These are phyloP conservation scores for Quercus agrifolia DNA, from an alignment of 306 rosid genomes.

Conservation along the genomic window DNA sequence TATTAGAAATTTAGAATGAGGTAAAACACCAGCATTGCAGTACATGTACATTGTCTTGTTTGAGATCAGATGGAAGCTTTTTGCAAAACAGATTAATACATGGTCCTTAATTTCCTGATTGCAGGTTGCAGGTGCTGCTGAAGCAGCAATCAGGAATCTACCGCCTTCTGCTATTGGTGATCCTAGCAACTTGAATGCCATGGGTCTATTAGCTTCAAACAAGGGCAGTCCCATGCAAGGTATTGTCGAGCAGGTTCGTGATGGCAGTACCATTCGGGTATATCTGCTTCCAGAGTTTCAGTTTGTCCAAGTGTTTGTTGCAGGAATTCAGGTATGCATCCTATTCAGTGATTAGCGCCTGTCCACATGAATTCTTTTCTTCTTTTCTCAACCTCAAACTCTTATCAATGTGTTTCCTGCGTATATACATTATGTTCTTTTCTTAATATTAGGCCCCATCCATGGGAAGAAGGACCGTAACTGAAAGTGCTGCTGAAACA, in stretches of 20 bases:
- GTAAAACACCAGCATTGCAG: not conserved
- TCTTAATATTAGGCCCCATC: constrained; percentile 64
- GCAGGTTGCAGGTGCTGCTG: constrained; percentile 82
- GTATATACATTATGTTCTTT: constrained; percentile 1
- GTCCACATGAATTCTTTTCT: not conserved
- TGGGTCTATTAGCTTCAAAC: constrained; percentile 72
- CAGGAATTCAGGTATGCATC: constrained; percentile 76
- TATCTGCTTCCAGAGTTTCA: constrained; percentile 91
- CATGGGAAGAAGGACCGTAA: constrained; percentile 82
- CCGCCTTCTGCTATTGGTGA: constrained; percentile 93
- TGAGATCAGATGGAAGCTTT: not conserved
- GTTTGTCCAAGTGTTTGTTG: constrained; percentile 89
- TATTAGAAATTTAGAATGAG: not conserved
- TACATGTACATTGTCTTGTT: not conserved
- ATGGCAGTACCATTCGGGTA: constrained; percentile 82
- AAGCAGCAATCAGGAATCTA: constrained; percentile 66
- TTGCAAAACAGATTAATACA: not conserved
- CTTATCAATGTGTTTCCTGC: not conserved
- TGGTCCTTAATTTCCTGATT: constrained; percentile 21
- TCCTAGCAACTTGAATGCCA: constrained; percentile 77
- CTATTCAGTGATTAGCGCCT: constrained; percentile 1
- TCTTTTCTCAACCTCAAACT: not conserved
- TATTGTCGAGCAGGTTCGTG: constrained; percentile 93
- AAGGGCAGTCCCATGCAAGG: constrained; percentile 85
- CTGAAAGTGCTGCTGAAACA: constrained; percentile 55